Conservation (phyloP, 148 eudicot genomes). For the Rhododendron henanense region DNA sequence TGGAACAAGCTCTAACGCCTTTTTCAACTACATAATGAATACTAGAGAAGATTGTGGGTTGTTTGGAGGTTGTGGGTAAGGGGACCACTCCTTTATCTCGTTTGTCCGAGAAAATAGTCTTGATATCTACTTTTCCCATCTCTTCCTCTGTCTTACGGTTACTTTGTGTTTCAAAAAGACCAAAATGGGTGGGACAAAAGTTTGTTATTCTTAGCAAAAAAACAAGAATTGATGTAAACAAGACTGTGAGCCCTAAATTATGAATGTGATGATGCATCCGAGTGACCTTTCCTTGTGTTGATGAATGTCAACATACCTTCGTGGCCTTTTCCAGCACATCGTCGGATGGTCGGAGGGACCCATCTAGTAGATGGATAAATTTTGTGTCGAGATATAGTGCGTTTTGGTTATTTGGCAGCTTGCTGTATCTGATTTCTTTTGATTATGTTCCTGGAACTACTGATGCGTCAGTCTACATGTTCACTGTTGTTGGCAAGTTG, state of each 20-base stretch:
- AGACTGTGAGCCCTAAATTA: background rate
- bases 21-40: background rate
- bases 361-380: background rate
- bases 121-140: background rate
- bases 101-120: background rate
- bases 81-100: background rate
- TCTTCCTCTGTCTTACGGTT: background rate
- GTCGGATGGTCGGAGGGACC: background rate
- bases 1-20: background rate
- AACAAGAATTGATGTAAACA: background rate
- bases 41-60: background rate
- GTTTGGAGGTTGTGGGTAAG: background rate
- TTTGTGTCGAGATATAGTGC: background rate
- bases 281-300: background rate
- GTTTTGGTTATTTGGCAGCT: background rate
- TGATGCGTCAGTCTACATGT: background rate
- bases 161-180: background rate
- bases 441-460: background rate
- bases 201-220: background rate
- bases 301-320: background rate
- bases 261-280: background rate
- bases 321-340: background rate
- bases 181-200: background rate
- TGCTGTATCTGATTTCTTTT: background rate
- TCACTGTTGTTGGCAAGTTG: background rate